Conservation (phyloP, 2,329 filamentous ascomycete genomes). For the Juglanconis oblonga region DNA sequence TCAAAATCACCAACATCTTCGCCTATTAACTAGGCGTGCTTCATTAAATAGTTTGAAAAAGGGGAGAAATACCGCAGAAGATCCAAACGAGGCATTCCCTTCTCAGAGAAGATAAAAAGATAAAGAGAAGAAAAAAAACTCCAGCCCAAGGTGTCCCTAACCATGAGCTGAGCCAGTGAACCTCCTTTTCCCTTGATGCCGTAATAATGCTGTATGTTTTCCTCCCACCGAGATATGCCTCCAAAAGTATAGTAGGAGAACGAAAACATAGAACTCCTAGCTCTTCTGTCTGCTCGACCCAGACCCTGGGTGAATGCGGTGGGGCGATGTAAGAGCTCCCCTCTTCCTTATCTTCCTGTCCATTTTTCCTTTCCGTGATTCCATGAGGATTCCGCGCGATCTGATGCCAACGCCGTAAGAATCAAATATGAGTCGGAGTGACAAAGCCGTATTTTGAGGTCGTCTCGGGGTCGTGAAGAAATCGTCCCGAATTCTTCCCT, state of each 20-base stretch:
- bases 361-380: background rate
- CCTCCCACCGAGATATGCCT: background rate
- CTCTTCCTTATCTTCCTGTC: background rate
- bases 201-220: background rate
- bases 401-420: no score
- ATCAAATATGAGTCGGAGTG: no score
- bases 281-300: background rate
- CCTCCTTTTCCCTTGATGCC: background rate
- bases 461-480: no score
- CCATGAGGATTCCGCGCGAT: no score
- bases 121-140: background rate
- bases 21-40: background rate
- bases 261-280: background rate
- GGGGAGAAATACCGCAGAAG: background rate
- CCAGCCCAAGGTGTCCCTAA: background rate
- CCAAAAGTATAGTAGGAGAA: background rate
- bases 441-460: no score
- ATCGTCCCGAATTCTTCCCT: no score
- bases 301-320: background rate
- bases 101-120: background rate
- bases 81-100: background rate
- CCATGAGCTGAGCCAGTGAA: background rate
- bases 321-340: background rate
- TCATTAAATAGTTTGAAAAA: background rate
- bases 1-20: background rate